A percentile compares a stretch with the other conserved stretches of the same genome.
These are phyloP conservation scores for Carex scoparia DNA, from an alignment of 176 grass and related monocot species.

Conservation along the genomic window DNA sequence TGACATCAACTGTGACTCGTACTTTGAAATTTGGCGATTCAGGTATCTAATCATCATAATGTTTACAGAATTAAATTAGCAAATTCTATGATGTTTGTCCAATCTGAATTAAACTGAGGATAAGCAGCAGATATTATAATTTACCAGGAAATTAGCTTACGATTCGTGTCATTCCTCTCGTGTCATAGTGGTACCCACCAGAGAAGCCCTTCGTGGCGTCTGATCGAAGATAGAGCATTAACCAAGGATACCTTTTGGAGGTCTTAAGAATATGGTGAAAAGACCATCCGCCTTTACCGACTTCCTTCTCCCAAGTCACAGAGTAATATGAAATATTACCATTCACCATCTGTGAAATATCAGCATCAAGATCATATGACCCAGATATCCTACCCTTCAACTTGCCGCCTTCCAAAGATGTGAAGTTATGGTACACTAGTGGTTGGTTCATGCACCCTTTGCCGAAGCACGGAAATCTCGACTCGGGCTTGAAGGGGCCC, in stretches of 20 bases:
- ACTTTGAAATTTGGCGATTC: slow-evolving; percentile 89
- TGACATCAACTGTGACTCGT: slow-evolving; percentile 52
- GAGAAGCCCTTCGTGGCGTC: slow-evolving; percentile 86
- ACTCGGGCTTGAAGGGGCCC: slow-evolving; percentile 47
- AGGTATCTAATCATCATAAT: slow-evolving; percentile 42
- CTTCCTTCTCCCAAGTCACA: slow-evolving; percentile 76
- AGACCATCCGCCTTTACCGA: slow-evolving; percentile 43
- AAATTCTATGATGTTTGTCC: not conserved
- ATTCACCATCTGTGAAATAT: not conserved
- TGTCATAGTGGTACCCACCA: slow-evolving; percentile 89
- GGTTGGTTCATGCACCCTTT: slow-evolving; percentile 96
- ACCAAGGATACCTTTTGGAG: slow-evolving; percentile 70
- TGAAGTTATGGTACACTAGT: slow-evolving; percentile 70
- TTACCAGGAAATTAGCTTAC: slow-evolving; percentile 38
- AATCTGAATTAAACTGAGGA: not conserved
- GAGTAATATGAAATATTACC: slow-evolving; percentile 43
- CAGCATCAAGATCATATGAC: slow-evolving; percentile 60
- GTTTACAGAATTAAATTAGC: not conserved
- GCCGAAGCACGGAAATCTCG: slow-evolving; percentile 70
- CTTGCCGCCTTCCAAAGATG: slow-evolving; percentile 31
- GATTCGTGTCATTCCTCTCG: slow-evolving; percentile 86
- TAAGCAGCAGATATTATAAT: not conserved
- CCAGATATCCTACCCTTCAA: slow-evolving; percentile 59
- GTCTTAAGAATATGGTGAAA: slow-evolving; percentile 83
- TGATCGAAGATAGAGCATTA: slow-evolving; percentile 88